Conservation (phyloP, 257 asterid genomes). For the Solanum virginianum region DNA sequence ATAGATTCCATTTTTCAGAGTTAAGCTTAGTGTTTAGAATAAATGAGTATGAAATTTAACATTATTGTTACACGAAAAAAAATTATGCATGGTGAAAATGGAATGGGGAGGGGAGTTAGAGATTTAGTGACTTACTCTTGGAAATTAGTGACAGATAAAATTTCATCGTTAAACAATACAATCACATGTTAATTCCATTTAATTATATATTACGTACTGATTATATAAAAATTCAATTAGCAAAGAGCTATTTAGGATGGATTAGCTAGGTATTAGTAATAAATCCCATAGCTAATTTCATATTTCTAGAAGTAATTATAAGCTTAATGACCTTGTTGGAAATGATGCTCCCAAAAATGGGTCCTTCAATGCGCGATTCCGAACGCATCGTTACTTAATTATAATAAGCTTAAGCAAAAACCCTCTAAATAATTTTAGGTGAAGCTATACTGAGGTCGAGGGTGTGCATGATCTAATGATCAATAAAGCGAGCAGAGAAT, state of each 20-base stretch:
- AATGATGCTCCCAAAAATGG: accelerated
- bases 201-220: neutral
- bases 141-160: too few relatives aligned
- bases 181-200: neutral
- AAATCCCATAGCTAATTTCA: neutral
- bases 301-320: neutral
- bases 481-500: neutral
- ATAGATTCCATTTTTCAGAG: too few relatives aligned
- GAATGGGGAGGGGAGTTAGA: neutral
- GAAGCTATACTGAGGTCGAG: neutral
- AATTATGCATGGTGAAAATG: neutral
- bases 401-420: neutral
- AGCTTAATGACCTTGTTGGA: neutral
- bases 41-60: neutral
- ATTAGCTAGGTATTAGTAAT: neutral
- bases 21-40: neutral
- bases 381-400: too few relatives aligned
- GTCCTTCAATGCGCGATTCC: too few relatives aligned
- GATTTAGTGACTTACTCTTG: neutral
- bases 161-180: neutral
- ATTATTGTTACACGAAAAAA: neutral
- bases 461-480: neutral
- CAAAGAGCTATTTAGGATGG: neutral
- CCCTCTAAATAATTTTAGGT: neutral
- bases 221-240: neutral